Evolutionary conservation across 345 rosid species (phyloP), one percentile per base, ranked within the genome.

Genomic region (Laguncularia racemosa): DNA sequence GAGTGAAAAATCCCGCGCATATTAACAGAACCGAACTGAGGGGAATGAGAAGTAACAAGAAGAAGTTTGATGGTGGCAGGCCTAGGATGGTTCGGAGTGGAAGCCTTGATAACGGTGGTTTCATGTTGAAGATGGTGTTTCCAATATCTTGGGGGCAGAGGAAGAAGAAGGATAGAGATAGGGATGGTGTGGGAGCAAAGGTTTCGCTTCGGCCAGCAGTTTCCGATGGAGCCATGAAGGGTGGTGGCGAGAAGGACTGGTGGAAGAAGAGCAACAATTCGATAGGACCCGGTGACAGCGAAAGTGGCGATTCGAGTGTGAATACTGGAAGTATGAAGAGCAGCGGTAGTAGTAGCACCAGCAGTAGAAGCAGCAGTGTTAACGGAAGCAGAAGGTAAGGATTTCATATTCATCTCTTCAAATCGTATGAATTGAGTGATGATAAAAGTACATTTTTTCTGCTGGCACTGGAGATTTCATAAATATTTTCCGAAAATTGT

Each of bases 81-180:
- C 52, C 40, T 10, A 61, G 48, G 47, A 55, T 64, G 61, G 78
- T 47, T 49, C 64, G 81, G 57, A 78, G 68, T 38, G 74, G 78
- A 6, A 73, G 88, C 19, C 21, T 56, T 3, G 70, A 68, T 20
- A 78, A 72, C 21, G 72, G 84, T 14, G 92, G 85, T 65, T 73
- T 84, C 70, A 73, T 91, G 66, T 77, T 91, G 11, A 86, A 86
- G 61, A 82, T 86, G 85, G 75, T 81, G 67, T 65, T 79, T 52
- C 96, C 95, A 14, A 28, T 84, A 71, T 76, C 70, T 48, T 71
- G 79, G 52, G 65, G 83, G 20, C 51, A 76, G 54, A 81, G 62
- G 70, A 75, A 72, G 64, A 81, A 69, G 57, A 76, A 61, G 59
- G 74, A 57, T 69, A 72, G 51, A 44, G 73, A 51, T 49, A 57